Evolutionary conservation across 176 grass and related monocot species (phyloP).

Genomic region (Bonia amplexicaulis): DNA sequence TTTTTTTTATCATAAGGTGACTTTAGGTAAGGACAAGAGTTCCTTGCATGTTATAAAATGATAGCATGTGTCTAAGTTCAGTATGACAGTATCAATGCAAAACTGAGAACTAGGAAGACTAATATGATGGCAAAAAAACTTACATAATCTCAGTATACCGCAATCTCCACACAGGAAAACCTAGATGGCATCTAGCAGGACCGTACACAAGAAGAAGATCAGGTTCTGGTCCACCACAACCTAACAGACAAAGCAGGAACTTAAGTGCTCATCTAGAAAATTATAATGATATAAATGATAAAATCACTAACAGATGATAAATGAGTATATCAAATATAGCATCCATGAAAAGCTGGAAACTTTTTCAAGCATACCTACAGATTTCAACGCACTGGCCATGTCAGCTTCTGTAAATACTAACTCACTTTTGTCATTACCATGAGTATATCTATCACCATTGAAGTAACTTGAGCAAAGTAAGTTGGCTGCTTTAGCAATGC

Average conservation of each 20-base stretch:
- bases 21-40: not conserved
- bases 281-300: constrained; percentile 4
- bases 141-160: constrained; percentile 97
- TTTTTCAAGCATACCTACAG: constrained; percentile 48
- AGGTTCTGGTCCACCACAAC: constrained; percentile 77
- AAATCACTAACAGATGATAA: not conserved
- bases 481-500: constrained; percentile 78
- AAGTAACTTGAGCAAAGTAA: constrained; percentile 60
- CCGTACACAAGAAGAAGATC: constrained; percentile 89
- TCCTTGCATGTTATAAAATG: constrained; percentile 8
- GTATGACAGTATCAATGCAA: not conserved
- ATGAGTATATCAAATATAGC: constrained; percentile 19
- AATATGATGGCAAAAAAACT: constrained; percentile 14
- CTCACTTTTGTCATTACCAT: constrained; percentile 16
- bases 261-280: not conserved
- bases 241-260: constrained; percentile 31
- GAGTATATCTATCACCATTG: constrained; percentile 31
- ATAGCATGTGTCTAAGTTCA: constrained; percentile 11
- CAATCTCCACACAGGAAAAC: constrained; percentile 93
- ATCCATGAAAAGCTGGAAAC: not conserved
- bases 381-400: constrained; percentile 61
- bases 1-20: not conserved
- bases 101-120: not conserved
- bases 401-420: constrained; percentile 60
- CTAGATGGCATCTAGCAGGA: constrained; percentile 82